These are phyloP conservation scores for Phytophthora citricola DNA, from an alignment of 352 stramenopile genomes.

Conservation along the genomic window DNA sequence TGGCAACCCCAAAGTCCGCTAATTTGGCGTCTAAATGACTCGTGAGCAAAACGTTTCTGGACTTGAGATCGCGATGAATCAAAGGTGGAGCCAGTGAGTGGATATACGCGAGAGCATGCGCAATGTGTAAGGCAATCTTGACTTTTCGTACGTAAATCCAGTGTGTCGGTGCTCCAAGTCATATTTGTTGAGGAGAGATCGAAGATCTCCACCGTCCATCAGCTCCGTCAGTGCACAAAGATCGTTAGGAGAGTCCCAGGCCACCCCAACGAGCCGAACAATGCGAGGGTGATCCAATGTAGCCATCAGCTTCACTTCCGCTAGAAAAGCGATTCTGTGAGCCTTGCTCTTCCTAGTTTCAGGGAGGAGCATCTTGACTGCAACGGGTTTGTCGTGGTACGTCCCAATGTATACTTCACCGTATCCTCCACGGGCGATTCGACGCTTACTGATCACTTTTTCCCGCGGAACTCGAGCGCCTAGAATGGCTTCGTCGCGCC, in stretches of 20 bases:
- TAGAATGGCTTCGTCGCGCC: conserved; percentile 2
- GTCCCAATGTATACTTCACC: conserved; percentile 3
- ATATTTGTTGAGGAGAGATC: neutral
- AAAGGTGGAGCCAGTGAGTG: neutral
- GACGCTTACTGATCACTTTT: conserved; percentile 1
- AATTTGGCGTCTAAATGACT: conserved; percentile 42
- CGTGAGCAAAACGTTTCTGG: conserved; percentile 34
- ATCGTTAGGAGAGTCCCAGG: conserved; percentile 1
- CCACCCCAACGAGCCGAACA: neutral
- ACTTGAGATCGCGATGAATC: neutral
- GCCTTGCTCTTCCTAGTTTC: conserved; percentile 1
- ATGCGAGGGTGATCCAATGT: neutral
- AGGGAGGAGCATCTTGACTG: conserved; percentile 2
- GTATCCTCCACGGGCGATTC: conserved; percentile 1
- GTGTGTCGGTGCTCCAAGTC: neutral
- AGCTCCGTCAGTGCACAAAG: neutral
- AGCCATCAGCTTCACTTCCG: neutral
- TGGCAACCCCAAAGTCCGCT: conserved; percentile 46
- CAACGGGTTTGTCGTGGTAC: neutral
- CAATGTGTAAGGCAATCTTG: neutral
- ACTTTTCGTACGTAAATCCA: neutral
- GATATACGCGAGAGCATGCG: neutral
- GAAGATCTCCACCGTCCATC: neutral
- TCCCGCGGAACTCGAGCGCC: neutral
- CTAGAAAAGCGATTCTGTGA: neutral